Percentiles rank a stretch among this genome's conserved stretches.
Evolutionary conservation across 768 basidiomycete species (phyloP).

Genomic region (Pholiota conissans): DNA sequence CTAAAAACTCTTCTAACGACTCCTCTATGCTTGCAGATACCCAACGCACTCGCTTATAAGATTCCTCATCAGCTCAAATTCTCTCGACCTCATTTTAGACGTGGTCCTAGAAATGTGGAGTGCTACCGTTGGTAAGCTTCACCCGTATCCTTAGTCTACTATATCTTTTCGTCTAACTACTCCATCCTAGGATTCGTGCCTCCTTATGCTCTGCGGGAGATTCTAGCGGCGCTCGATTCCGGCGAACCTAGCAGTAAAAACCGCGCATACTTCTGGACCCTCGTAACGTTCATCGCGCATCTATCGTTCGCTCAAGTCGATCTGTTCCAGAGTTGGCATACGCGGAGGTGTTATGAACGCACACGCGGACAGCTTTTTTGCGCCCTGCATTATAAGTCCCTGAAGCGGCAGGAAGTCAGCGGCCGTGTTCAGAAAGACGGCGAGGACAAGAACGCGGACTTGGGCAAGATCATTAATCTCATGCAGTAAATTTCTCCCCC

Average conservation of each 20-base stretch:
- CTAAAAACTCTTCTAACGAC: not conserved
- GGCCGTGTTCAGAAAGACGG: slow-evolving; percentile 41
- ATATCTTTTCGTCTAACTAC: not conserved
- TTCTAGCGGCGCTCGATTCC: slow-evolving; percentile 49
- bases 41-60: slow-evolving; percentile 58
- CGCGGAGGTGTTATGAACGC: slow-evolving; percentile 67
- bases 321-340: slow-evolving; percentile 65
- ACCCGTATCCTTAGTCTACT: not conserved
- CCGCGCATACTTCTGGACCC: slow-evolving; percentile 58
- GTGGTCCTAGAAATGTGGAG: slow-evolving; percentile 59
- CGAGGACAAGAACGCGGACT: slow-evolving; percentile 47
- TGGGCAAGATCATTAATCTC: slow-evolving; percentile 73
- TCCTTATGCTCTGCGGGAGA: slow-evolving; percentile 63
- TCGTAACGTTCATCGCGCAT: slow-evolving; percentile 59
- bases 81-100: slow-evolving; percentile 66
- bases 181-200: slow-evolving; percentile 56
- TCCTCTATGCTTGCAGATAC: slow-evolving; percentile 32
- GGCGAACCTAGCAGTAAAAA: slow-evolving; percentile 39
- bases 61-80: slow-evolving; percentile 66
- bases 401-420: slow-evolving; percentile 58
- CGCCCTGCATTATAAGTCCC: slow-evolving; percentile 65
- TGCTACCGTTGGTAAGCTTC: slow-evolving; percentile 46
- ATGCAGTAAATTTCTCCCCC: slow-evolving; percentile 58
- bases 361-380: slow-evolving; percentile 74
- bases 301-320: slow-evolving; percentile 70